Percentiles rank a stretch among this genome's conserved stretches.
phyloP scores from a whole-genome alignment of 1,139 yeast species.

The Geotrichum aggregatum region DNA sequence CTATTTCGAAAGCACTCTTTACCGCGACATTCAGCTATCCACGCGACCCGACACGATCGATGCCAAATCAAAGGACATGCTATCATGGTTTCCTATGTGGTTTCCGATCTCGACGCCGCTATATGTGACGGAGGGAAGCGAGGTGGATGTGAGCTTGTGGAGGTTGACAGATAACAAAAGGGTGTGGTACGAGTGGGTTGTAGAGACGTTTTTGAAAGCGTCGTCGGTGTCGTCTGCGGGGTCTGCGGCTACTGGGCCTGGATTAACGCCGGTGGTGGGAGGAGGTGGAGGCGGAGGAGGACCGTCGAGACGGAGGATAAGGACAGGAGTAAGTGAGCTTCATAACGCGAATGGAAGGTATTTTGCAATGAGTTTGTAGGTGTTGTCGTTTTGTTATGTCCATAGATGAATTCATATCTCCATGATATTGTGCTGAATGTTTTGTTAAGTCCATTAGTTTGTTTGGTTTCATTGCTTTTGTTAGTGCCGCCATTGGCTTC shows the following conservation, averaged over 20 bases:
- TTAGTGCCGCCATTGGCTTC: no score
- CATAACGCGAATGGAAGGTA: constrained; percentile 31
- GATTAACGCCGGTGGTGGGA: no score
- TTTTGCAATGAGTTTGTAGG: constrained; percentile 28
- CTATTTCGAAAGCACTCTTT: constrained; percentile 62
- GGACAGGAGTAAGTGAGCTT: constrained; percentile 28
- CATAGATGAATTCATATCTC: no score
- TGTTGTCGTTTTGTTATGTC: no score
- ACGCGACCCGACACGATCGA: constrained; percentile 47
- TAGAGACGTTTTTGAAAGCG: constrained; percentile 48
- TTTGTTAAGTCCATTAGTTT: no score
- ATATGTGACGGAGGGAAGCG: constrained; percentile 50
- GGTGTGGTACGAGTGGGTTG: constrained; percentile 76
- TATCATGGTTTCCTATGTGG: constrained; percentile 70
- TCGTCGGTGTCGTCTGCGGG: no score
- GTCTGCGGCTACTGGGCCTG: no score
- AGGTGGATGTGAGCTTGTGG: constrained; percentile 49
- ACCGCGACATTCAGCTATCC: constrained; percentile 54
- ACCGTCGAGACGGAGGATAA: constrained; percentile 23
- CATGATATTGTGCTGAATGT: no score
- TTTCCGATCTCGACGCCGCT: constrained; percentile 61
- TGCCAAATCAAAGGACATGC: constrained; percentile 51
- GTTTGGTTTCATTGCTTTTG: no score
- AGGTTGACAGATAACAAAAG: constrained; percentile 40
- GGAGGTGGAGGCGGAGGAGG: constrained; percentile 4